These are phyloP conservation scores for Torrubiellomyces zombiae DNA, from an alignment of 2,329 filamentous ascomycete species.

Conservation along the genomic window DNA sequence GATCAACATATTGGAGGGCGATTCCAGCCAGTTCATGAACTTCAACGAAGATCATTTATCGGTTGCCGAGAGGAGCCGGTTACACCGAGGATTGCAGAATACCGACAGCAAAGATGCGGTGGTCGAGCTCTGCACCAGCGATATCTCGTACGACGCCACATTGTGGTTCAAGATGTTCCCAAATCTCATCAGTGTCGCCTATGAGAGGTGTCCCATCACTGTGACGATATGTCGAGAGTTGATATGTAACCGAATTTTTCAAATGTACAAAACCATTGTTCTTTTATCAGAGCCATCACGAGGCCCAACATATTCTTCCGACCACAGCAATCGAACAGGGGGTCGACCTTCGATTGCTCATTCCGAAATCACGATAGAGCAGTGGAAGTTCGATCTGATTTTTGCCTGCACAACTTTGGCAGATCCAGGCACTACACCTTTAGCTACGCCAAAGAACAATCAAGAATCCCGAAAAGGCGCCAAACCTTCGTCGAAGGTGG, in stretches of 20 bases:
- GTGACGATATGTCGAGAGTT: slow-evolving; percentile 82
- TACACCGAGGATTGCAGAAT: slow-evolving; percentile 79
- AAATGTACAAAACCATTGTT: slow-evolving; percentile 79
- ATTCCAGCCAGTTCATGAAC: slow-evolving; percentile 76
- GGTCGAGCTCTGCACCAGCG: slow-evolving; percentile 88
- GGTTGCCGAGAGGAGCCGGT: slow-evolving; percentile 76
- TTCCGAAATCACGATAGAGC: slow-evolving; percentile 79
- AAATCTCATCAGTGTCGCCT: slow-evolving; percentile 79
- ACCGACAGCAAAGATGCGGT: slow-evolving; percentile 72
- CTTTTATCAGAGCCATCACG: slow-evolving; percentile 58
- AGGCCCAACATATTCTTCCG: slow-evolving; percentile 45
- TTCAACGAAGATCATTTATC: slow-evolving; percentile 85
- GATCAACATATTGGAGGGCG: slow-evolving; percentile 82
- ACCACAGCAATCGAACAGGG: slow-evolving; percentile 33
- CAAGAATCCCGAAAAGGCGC: slow-evolving; percentile 76
- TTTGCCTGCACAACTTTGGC: slow-evolving; percentile 93
- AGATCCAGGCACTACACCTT: slow-evolving; percentile 49
- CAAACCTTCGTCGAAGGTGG: slow-evolving; percentile 55
- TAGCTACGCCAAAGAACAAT: slow-evolving; percentile 27
- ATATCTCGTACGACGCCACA: slow-evolving; percentile 84
- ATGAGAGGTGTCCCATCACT: slow-evolving; percentile 79
- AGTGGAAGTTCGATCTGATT: slow-evolving; percentile 95
- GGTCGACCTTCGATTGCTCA: slow-evolving; percentile 50
- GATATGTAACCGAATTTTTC: slow-evolving; percentile 78
- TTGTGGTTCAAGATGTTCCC: slow-evolving; percentile 98